phyloP scores from a whole-genome alignment of 257 asterid species.

The Ligustrum vulgare region DNA sequence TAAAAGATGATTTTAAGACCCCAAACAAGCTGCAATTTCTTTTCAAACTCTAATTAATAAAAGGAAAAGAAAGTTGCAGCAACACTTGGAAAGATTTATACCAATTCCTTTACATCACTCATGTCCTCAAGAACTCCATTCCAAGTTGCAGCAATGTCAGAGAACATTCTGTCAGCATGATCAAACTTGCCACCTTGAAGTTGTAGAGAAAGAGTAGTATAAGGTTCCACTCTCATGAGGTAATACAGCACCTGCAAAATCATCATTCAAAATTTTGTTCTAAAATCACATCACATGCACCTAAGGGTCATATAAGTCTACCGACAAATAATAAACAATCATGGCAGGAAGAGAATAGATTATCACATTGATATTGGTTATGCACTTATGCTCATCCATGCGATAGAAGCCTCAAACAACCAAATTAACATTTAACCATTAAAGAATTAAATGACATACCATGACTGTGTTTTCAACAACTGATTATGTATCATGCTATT shows the following conservation, averaged over 20 bases:
- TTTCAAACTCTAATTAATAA: conserved; percentile 1
- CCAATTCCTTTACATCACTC: conserved; percentile 99
- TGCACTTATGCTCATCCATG: conserved; percentile 8
- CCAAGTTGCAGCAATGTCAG: conserved; percentile 92
- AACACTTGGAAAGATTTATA: conserved; percentile 32
- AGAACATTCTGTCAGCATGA: conserved; percentile 98
- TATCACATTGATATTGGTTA: conserved; percentile 7
- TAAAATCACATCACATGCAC: conserved; percentile 20
- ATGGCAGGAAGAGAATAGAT: conserved; percentile 8
- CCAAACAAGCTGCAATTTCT: conserved; percentile 14
- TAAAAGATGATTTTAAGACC: conserved; percentile 1
- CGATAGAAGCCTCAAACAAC: conserved; percentile 18
- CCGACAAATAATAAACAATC: background rate
- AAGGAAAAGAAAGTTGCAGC: background rate
- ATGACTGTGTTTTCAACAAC: conserved; percentile 8
- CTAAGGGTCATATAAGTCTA: conserved; percentile 4
- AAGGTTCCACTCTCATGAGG: conserved; percentile 92
- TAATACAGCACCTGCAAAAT: conserved; percentile 79
- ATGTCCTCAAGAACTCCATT: conserved; percentile 96
- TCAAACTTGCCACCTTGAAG: conserved; percentile 99
- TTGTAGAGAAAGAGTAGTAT: conserved; percentile 93
- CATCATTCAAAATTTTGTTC: conserved; percentile 20
- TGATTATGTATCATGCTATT: conserved; percentile 16
- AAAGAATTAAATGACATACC: background rate
- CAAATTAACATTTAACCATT: conserved; percentile 6